Conservation (phyloP, 1,284 basidiomycete genomes). For the Heterobasidion occidentale region DNA sequence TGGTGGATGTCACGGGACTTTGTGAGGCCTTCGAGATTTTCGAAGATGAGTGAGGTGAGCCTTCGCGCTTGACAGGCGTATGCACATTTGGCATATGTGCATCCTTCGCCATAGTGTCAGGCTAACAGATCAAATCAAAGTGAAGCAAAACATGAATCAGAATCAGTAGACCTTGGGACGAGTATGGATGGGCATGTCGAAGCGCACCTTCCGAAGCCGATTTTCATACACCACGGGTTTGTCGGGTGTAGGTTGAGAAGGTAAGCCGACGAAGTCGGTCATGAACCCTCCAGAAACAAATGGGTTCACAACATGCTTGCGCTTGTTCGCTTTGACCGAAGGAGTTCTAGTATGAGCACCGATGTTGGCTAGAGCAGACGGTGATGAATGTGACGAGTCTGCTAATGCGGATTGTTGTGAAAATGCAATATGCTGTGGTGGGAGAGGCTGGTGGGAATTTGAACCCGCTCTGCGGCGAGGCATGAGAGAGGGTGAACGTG, state of each 20-base stretch:
- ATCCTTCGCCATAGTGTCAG: neutral
- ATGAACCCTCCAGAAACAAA: constrained; percentile 47
- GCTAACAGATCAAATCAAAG: neutral
- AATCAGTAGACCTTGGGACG: neutral
- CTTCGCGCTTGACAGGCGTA: neutral
- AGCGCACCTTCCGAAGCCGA: neutral
- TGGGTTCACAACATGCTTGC: constrained; percentile 26
- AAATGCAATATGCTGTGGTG: neutral
- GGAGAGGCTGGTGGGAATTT: neutral
- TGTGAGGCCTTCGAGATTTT: neutral
- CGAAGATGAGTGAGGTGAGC: neutral
- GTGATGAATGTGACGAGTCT: neutral
- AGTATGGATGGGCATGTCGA: neutral
- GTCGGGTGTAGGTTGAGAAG: constrained; percentile 14
- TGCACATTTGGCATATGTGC: neutral
- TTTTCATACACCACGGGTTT: constrained; percentile 4
- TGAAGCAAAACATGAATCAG: neutral
- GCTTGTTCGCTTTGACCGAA: constrained; percentile 5
- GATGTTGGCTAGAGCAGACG: constrained; percentile 1
- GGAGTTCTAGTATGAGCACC: neutral
- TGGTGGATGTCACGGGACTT: neutral
- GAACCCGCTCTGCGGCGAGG: neutral
- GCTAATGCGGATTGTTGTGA: neutral
- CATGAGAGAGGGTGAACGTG: neutral
- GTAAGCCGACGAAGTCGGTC: constrained; percentile 32